phyloP scores from a whole-genome alignment of 345 rosid genomes.

The Lagerstroemia speciosa region DNA sequence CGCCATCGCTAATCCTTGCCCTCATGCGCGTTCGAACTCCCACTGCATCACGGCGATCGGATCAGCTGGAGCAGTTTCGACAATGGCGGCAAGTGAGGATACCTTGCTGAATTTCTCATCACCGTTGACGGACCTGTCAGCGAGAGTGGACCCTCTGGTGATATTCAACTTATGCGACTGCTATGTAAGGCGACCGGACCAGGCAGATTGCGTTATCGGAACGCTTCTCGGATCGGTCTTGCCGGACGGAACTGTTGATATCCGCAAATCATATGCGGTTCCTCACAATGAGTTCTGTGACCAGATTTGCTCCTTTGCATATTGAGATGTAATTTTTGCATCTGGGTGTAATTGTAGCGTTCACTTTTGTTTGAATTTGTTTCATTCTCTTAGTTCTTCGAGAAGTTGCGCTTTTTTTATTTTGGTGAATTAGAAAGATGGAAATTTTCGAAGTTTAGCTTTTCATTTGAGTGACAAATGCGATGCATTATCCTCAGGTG shows the following conservation, averaged over 20 bases:
- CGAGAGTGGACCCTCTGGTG: slow-evolving; percentile 81
- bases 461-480: not conserved
- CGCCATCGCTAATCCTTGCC: not conserved
- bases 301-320: slow-evolving; percentile 37
- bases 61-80: slow-evolving; percentile 4
- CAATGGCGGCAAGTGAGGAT: slow-evolving; percentile 63
- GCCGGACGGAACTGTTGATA: slow-evolving; percentile 83
- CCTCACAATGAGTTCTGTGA: slow-evolving; percentile 91
- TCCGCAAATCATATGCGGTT: slow-evolving; percentile 90
- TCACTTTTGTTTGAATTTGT: not conserved
- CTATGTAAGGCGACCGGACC: slow-evolving; percentile 89
- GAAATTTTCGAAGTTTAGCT: not conserved
- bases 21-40: too few relatives aligned
- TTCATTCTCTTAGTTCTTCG: not conserved
- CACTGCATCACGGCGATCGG: not conserved
- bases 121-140: slow-evolving; percentile 30
- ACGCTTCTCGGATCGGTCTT: slow-evolving; percentile 87
- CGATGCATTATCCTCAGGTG: not conserved
- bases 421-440: not conserved
- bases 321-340: not conserved
- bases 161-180: slow-evolving; percentile 89
- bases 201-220: slow-evolving; percentile 90
- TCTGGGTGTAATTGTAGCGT: not conserved
- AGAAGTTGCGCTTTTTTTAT: not conserved
- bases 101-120: slow-evolving; percentile 60